A percentile compares a stretch with the other conserved stretches of the same genome.
These are phyloP conservation scores for Daldinia caldariorum DNA, from an alignment of 495 filamentous ascomycete species.

Conservation along the genomic window DNA sequence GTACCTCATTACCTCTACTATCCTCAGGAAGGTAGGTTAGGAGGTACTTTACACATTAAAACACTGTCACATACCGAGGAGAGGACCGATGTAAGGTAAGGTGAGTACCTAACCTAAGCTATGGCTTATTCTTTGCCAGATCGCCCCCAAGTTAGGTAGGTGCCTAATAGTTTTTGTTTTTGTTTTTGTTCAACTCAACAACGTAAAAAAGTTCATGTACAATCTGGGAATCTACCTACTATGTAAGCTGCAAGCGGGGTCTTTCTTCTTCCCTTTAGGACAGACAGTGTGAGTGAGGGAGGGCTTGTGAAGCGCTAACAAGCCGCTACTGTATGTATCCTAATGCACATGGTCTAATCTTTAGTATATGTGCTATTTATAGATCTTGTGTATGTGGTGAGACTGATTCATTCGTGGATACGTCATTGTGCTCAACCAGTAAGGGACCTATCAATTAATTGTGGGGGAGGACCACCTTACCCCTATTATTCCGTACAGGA, in stretches of 20 bases:
- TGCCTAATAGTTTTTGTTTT: too few species aligned
- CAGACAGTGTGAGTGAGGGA: slow-evolving; percentile 33
- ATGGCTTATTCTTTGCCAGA: slow-evolving; percentile 26
- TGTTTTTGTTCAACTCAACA: background rate
- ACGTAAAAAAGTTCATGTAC: background rate
- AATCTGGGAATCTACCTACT: slow-evolving; percentile 5
- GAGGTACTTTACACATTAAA: background rate
- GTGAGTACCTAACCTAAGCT: too few species aligned
- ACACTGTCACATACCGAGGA: slow-evolving; percentile 4
- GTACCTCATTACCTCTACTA: background rate
- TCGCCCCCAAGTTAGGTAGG: slow-evolving; percentile 14
- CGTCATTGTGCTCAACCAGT: background rate
- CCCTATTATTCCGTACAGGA: too few species aligned
- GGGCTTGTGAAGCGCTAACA: slow-evolving; percentile 20
- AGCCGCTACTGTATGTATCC: slow-evolving; percentile 12
- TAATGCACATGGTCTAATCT: background rate
- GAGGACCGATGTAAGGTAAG: background rate
- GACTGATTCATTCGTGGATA: background rate
- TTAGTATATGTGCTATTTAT: slow-evolving; percentile 27
- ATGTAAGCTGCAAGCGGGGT: slow-evolving; percentile 19
- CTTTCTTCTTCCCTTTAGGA: slow-evolving; percentile 10
- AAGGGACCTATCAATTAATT: background rate
- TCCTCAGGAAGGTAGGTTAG: background rate
- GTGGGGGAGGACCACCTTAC: too few species aligned
- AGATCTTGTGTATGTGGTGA: slow-evolving; percentile 19